Conservation (phyloP, 2,329 filamentous ascomycete species). For the Harringtonia aguacate region DNA sequence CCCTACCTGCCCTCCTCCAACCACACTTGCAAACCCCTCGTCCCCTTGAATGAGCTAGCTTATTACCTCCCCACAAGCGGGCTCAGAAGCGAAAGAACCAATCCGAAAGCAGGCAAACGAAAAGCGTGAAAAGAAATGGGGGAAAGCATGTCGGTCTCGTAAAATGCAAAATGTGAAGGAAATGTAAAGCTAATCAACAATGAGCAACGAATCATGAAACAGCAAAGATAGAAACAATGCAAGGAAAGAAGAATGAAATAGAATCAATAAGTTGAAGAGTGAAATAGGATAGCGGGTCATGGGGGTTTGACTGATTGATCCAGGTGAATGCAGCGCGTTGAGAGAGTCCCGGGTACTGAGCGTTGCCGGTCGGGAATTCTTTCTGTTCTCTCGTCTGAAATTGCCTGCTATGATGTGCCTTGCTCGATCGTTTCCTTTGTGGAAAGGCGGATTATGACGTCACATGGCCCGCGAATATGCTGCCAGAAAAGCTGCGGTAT, state of each 20-base stretch:
- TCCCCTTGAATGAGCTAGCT: conserved; percentile 20
- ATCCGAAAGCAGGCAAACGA: conserved; percentile 17
- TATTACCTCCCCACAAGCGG: conserved; percentile 27
- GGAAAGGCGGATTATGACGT: no score
- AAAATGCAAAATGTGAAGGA: conserved; percentile 6
- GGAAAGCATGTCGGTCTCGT: neutral
- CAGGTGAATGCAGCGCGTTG: no score
- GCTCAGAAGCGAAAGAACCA: conserved; percentile 19
- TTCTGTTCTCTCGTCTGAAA: no score
- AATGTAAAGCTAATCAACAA: neutral
- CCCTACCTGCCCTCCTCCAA: no score
- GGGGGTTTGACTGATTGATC: no score
- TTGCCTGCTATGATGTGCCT: no score
- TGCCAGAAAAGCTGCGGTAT: no score
- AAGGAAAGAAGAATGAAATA: neutral
- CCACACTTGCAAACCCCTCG: conserved; percentile 18
- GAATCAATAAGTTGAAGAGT: neutral
- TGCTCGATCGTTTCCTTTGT: no score
- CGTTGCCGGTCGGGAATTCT: no score
- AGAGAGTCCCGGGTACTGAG: no score
- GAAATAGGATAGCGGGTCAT: no score
- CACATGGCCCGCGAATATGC: no score
- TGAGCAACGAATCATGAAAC: neutral
- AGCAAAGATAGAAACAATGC: neutral
- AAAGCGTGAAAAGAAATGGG: conserved; percentile 9